Evolutionary conservation across 2,329 filamentous ascomycete genomes (phyloP), one percentile per base, ranked within the genome.

Genomic region (Pseudogymnoascus sp.): DNA sequence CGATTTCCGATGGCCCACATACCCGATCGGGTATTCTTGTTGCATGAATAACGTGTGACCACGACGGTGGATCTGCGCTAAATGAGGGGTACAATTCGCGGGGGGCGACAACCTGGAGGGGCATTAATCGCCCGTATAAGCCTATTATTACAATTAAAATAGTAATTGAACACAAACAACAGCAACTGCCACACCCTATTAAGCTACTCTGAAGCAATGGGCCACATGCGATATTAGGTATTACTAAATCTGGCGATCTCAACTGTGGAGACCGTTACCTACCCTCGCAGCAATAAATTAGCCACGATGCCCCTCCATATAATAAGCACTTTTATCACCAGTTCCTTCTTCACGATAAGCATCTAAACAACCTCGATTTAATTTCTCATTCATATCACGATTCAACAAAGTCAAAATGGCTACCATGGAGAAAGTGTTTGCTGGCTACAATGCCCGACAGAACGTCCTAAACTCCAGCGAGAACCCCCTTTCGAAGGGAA

Each of bases 341-440:
- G 57, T 14, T 39, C 37, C 37, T 43, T 28, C 7, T 43, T 22
- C 58, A 53, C 15, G 28, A 53, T 53, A 53, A 53, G 25, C 47
- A 53, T 11, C 47, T 35, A 3, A 14, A 47, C 30, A 18, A 1
- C 12, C 11, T 43, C 15, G 12, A n/a, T 53, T 30, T 39, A 30
- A n/a, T 15, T 15, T 50, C 18, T 25, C n/a, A 28, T 25, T 25
- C n/a, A 60, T 35, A 33, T 41, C 36, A 60, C 38, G 8, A 60
- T 41, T 47, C 14, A 43, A 47, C 33, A 9, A 37, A 38, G n/a
- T 58, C 35, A 58, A 60, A 4, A 78, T 78, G 76, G 63, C 76
- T 4, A 73, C 76, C 59, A 79, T 79, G 77, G 62, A 76, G 9
- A 70, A 74, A 57, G 65, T 78, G 25, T 76, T 79, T 63, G 62